Evolutionary conservation across 2,329 filamentous ascomycete genomes (phyloP), one percentile per base, ranked within the genome.

Genomic region (Penicillium sp.): DNA sequence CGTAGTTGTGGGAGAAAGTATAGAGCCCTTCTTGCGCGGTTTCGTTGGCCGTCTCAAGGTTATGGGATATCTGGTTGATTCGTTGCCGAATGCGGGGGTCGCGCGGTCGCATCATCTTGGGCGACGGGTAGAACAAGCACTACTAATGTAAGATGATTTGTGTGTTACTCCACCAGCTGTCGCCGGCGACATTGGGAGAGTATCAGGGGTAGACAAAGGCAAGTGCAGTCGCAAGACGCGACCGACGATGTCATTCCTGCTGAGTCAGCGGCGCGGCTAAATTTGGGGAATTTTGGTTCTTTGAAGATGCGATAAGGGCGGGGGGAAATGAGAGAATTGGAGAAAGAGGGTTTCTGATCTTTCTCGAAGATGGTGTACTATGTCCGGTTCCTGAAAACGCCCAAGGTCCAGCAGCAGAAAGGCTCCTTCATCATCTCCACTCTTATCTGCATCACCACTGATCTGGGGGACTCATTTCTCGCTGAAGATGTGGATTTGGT

Each of bases 51-150:
- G 87, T 81, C 72, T 96, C 92, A 71, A 95, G 83, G 64, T 92
- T 95, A 60, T 93, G 87, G 6, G 88, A 86, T 67, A 96, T 86
- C 66, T 93, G 89, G 69, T 96, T 95, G 81, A 95, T 89, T 62
- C 88, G 89, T 71, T 95, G 90, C 59, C 91, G 89, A 70, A 95
- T 83, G 64, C 91, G 88, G 53, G 91, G 91, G 72, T 96, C 91
- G 65, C 72, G 77, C 64, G 79, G 76, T 59, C 80, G 77, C 71
- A 82, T 83, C 79, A 81, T 83, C 58, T 55, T 64, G 56, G 45
- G 28, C 46, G 41, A 42, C 58, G 52, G 39, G 19, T 19, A 38
- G 4, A 33, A 18, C 31, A 37, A 11, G 3, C 13, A 16, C 25
- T 10, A 4, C 33, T 45, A n/a, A 22, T 10, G 10, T 16, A 11